Conservation (phyloP, 768 basidiomycete species). For the Kwoniella shandongensis region DNA sequence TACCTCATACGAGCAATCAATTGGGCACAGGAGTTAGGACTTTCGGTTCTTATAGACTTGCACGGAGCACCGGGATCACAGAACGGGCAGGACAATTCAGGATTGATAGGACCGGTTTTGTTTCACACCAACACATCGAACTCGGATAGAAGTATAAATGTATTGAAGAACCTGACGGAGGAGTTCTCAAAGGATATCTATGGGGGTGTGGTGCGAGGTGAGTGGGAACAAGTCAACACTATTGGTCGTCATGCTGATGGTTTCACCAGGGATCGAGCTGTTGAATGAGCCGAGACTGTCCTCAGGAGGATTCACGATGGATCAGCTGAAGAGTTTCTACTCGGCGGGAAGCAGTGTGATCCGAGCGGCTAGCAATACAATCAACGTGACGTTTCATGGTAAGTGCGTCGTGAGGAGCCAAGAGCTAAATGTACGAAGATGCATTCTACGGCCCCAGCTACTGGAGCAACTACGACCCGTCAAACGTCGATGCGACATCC, state of each 20-base stretch:
- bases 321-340: constrained; percentile 44
- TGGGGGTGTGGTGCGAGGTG: constrained; percentile 46
- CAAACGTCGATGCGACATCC: constrained; percentile 5
- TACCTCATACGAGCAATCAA: constrained; percentile 43
- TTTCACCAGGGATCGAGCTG: constrained; percentile 42
- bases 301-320: constrained; percentile 38
- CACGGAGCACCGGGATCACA: constrained; percentile 50
- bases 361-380: constrained; percentile 9
- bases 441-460: constrained; percentile 50
- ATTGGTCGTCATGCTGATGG: not conserved
- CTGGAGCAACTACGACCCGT: constrained; percentile 47
- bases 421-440: constrained; percentile 21
- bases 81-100: constrained; percentile 52
- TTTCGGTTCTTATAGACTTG: constrained; percentile 43
- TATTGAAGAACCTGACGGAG: constrained; percentile 38
- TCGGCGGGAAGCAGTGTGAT: constrained; percentile 25
- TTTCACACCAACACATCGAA: constrained; percentile 38
- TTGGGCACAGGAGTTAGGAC: constrained; percentile 41
- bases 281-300: constrained; percentile 50
- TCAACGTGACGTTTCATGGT: constrained; percentile 48
- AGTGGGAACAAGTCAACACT: constrained; percentile 4
- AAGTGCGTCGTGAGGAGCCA: not conserved
- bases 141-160: constrained; percentile 26
- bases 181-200: constrained; percentile 47
- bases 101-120: constrained; percentile 29